phyloP scores from a whole-genome alignment of 108 stramenopile genomes.

The Cyclotella distinguenda region DNA sequence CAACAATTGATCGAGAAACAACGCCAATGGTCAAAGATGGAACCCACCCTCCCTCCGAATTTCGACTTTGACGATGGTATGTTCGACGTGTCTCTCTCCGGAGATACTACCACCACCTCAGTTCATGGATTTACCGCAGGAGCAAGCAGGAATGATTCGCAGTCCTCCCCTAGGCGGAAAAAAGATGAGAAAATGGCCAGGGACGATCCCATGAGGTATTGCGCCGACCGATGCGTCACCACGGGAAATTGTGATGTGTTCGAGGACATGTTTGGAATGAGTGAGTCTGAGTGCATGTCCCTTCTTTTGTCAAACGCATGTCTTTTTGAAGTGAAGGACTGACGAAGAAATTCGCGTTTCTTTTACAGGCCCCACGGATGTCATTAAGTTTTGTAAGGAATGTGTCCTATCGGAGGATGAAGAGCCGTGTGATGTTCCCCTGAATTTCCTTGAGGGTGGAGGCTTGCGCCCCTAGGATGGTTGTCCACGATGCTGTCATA shows the following conservation, averaged over 20 bases:
- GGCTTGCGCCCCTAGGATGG: slow-evolving; percentile 36
- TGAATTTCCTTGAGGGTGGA: slow-evolving; percentile 33
- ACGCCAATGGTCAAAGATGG: slow-evolving; percentile 34
- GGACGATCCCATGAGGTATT: slow-evolving; percentile 69
- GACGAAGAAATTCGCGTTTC: background rate
- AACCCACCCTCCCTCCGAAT: slow-evolving; percentile 14
- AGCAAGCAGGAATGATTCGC: slow-evolving; percentile 7
- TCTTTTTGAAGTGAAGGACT: background rate
- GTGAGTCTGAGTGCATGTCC: background rate
- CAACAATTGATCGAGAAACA: slow-evolving; percentile 54
- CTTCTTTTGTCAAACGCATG: background rate
- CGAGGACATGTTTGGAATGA: slow-evolving; percentile 55
- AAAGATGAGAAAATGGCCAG: slow-evolving; percentile 66
- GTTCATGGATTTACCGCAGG: slow-evolving; percentile 8
- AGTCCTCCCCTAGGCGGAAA: background rate
- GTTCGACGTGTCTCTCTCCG: background rate
- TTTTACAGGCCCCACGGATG: slow-evolving; percentile 47
- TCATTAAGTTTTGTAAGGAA: slow-evolving; percentile 74
- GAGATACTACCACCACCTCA: background rate
- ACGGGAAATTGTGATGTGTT: slow-evolving; percentile 85
- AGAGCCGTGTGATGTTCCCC: slow-evolving; percentile 71
- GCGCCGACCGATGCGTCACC: slow-evolving; percentile 77
- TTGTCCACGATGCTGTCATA: background rate
- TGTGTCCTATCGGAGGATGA: slow-evolving; percentile 75
- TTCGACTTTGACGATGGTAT: slow-evolving; percentile 29